Conservation (phyloP, 768 basidiomycete species). For the Hypholoma fasciculare region DNA sequence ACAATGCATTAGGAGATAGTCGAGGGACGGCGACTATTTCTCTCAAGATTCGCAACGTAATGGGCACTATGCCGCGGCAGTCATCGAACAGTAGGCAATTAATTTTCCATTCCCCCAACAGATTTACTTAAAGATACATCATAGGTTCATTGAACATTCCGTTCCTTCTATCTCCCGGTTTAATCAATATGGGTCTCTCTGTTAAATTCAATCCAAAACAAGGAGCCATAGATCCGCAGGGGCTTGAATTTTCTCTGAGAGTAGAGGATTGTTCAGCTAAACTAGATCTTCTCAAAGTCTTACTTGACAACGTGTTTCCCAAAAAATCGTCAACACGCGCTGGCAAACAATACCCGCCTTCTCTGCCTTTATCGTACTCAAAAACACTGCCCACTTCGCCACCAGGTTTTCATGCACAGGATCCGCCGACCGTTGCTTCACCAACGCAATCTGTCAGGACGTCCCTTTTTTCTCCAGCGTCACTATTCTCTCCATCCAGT, state of each 20-base stretch:
- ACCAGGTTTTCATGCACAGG: too few relatives aligned
- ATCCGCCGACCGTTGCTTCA: conserved; percentile 15
- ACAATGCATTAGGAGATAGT: conserved; percentile 66
- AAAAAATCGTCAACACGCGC: conserved; percentile 10
- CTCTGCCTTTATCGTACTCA: not conserved
- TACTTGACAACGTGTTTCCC: conserved; percentile 26
- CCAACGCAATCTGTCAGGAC: conserved; percentile 27
- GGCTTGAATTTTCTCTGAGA: conserved; percentile 44
- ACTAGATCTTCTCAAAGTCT: conserved; percentile 41
- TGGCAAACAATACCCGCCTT: not conserved
- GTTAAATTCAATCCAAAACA: conserved; percentile 60
- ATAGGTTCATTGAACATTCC: conserved; percentile 23
- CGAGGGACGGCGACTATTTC: conserved; percentile 55
- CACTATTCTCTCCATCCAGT: conserved; percentile 20
- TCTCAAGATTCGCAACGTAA: conserved; percentile 47
- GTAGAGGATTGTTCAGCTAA: conserved; percentile 48
- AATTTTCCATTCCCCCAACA: not conserved
- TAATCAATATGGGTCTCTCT: conserved; percentile 45
- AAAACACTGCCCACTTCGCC: too few relatives aligned
- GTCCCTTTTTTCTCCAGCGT: conserved; percentile 26
- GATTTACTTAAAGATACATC: not conserved
- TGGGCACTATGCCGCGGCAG: conserved; percentile 37
- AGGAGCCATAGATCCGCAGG: conserved; percentile 52
- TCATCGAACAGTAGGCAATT: conserved; percentile 28
- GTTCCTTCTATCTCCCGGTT: conserved; percentile 49